Evolutionary conservation across 441 rosid genomes (phyloP).

Genomic region (Arabidopsis hybrid): DNA sequence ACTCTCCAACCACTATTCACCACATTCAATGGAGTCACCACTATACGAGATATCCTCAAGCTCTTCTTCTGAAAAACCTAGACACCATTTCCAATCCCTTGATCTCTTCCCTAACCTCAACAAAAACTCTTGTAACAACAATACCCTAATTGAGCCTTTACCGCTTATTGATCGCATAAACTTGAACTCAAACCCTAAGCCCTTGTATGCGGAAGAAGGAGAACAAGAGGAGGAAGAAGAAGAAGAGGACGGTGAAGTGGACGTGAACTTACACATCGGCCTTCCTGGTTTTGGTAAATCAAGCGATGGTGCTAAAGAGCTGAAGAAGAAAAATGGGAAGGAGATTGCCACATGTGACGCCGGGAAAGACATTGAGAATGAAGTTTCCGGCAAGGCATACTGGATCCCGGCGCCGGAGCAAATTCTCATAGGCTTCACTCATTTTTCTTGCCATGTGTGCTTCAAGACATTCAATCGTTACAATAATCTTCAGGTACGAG

Average conservation of each 20-base stretch:
- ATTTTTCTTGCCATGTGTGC: constrained; percentile 84
- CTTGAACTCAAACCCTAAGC: constrained; percentile 40
- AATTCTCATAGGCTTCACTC: constrained; percentile 73
- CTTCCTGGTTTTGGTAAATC: constrained; percentile 54
- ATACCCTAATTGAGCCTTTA: constrained; percentile 42
- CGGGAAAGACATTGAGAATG: constrained; percentile 30
- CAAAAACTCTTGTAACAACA: constrained; percentile 1
- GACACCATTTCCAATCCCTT: constrained; percentile 48
- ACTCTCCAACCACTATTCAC: constrained; percentile 32
- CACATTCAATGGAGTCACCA: constrained; percentile 45
- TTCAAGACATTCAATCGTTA: constrained; percentile 87
- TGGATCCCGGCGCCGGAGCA: constrained; percentile 90
- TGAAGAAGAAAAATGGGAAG: constrained; percentile 35
- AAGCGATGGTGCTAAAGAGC: constrained; percentile 15
- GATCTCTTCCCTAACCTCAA: constrained; percentile 55
- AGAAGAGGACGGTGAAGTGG: constrained; percentile 50
- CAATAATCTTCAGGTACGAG: constrained; percentile 83
- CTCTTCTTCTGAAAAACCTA: constrained; percentile 46
- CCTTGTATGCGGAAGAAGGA: constrained; percentile 19
- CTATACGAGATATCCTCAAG: constrained; percentile 46
- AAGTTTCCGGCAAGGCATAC: constrained; percentile 49
- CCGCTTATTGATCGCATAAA: constrained; percentile 49
- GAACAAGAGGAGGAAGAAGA: constrained; percentile 41
- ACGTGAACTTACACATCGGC: constrained; percentile 73
- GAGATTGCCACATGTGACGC: constrained; percentile 32